phyloP scores from a whole-genome alignment of 495 filamentous ascomycete species.

The Cairneyella variabilis region DNA sequence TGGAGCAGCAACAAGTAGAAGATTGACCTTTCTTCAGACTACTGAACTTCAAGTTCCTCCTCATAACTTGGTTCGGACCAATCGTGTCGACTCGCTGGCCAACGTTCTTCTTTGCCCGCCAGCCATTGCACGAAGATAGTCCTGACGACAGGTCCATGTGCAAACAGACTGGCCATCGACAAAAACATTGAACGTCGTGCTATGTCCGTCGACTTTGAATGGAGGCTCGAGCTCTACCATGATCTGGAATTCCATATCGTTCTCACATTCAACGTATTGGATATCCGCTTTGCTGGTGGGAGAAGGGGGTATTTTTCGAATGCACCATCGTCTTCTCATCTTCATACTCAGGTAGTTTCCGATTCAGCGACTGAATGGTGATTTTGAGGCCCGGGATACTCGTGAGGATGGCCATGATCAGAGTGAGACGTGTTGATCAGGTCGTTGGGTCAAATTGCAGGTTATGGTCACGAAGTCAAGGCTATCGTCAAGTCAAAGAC shows the following conservation, averaged over 20 bases:
- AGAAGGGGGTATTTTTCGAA: neutral
- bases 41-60: constrained; percentile 20
- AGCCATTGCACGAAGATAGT: neutral
- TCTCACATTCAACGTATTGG: constrained; percentile 31
- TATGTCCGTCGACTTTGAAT: constrained; percentile 6
- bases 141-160: neutral
- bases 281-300: neutral
- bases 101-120: neutral
- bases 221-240: neutral
- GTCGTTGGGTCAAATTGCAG: neutral
- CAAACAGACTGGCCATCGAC: constrained; percentile 9
- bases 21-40: constrained; percentile 26
- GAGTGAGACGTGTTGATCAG: neutral
- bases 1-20: neutral
- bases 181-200: neutral
- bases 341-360: constrained; percentile 29
- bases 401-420: constrained; percentile 33
- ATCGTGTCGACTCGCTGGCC: neutral
- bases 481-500: too few species aligned
- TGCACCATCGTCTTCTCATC: constrained; percentile 19
- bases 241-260: constrained; percentile 27
- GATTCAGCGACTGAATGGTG: constrained; percentile 24
- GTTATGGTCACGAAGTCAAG: too few species aligned
- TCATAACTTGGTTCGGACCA: constrained; percentile 1
- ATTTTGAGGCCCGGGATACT: constrained; percentile 28